Base-by-base conservation (phyloP, 768 basidiomycete species). In the Macrolepiota albuminosa region DNA sequence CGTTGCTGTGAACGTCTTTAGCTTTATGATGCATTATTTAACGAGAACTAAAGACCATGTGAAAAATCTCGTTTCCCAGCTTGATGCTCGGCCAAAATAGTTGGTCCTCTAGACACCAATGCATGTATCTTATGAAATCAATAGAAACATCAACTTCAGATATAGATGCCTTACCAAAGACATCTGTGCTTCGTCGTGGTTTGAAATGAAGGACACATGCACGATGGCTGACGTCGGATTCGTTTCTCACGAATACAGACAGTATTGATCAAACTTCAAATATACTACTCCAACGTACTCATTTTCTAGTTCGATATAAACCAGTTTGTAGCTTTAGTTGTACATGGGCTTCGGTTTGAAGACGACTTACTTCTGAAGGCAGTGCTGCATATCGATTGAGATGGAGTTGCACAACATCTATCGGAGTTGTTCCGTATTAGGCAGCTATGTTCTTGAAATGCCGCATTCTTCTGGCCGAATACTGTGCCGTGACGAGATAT, bases 81-180 rank as follows among this genome's bases (percentile, higher is more conserved):
- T 66, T 89, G 85, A 71, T 93, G 87, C 68, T 95, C 93, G 18
- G 91, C 93, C n/a, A 97, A 81, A 63, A 98, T 87, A 18, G 82
- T 85, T 10, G 86, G 65, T 0, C 87, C 92, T 68, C 84, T 80
- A 42, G 94, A 88, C 6, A 97, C 88, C 48, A 95, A 80, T 42
- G 91, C 89, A 64, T 95, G 92, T 64, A 95, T 88, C 89, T 91
- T 54, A 2, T 33, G 4, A 31, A 40, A 26, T 49, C 55, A n/a
- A 39, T 37, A 26, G 13, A 11, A 10, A 42, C 6, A 33, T 43
- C 16, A 6, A 26, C 6, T 37, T 45, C 11, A 48, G 43, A 36
- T 42, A 37, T 34, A 51, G 9, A 24, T 57, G 2, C 6, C 63
- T 26, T 66, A 75, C 74, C 60, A 75, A 61, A 45, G 74, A 75